Conservation (phyloP, 345 rosid species). For the Arabis hirsuta region DNA sequence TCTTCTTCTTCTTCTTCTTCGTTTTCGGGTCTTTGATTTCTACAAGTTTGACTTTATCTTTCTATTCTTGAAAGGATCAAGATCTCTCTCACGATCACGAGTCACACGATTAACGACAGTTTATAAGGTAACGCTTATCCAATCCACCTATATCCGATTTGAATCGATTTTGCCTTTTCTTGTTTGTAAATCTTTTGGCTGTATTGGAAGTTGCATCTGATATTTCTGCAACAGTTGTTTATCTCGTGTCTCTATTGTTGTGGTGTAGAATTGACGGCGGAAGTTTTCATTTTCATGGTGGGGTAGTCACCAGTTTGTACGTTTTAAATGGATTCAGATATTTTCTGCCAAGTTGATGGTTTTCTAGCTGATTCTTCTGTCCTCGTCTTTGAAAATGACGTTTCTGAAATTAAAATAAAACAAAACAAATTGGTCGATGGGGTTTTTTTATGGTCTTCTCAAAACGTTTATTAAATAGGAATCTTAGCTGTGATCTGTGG, state of each 20-base stretch:
- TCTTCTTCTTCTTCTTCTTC: conserved; percentile 27
- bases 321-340: conserved; percentile 43
- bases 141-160: conserved; percentile 27
- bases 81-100: conserved; percentile 38
- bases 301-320: conserved; percentile 40
- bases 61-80: conserved; percentile 25
- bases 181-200: conserved; percentile 30
- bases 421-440: neutral
- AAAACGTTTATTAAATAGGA: neutral
- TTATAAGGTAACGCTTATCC: conserved; percentile 26
- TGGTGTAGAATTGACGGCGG: conserved; percentile 62
- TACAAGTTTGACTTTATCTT: neutral
- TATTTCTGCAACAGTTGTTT: neutral
- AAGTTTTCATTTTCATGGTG: conserved; percentile 39
- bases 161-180: neutral
- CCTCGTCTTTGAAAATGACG: conserved; percentile 43
- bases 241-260: conserved; percentile 39
- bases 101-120: conserved; percentile 30
- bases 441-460: conserved; percentile 13
- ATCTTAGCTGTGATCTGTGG: conserved; percentile 26
- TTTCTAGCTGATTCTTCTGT: conserved; percentile 52
- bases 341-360: conserved; percentile 59
- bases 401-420: neutral
- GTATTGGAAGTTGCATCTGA: conserved; percentile 27
- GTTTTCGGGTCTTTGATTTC: conserved; percentile 28